phyloP scores from a whole-genome alignment of 805 yeast genomes.

The Alloascoidea africana region DNA sequence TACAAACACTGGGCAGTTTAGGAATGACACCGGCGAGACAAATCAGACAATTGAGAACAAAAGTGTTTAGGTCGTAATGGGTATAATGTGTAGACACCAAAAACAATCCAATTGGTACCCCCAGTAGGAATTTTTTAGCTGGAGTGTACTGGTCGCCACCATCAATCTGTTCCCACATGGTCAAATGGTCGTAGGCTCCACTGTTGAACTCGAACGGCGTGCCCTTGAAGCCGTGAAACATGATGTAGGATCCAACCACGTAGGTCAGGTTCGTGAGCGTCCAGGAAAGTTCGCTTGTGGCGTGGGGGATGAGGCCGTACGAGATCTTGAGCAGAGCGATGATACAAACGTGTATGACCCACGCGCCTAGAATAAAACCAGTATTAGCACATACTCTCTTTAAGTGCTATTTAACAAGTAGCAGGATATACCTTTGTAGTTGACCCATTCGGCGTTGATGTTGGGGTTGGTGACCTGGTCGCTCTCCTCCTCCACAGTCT shows the following conservation, averaged over 20 bases:
- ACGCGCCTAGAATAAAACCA: conserved; percentile 33
- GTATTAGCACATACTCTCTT: background rate
- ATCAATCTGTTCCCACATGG: conserved; percentile 98
- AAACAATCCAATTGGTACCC: conserved; percentile 85
- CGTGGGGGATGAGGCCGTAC: conserved; percentile 68
- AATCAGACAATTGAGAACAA: conserved; percentile 64
- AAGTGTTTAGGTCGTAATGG: conserved; percentile 65
- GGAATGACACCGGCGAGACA: conserved; percentile 85
- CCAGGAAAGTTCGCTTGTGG: conserved; percentile 80
- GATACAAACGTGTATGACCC: conserved; percentile 84
- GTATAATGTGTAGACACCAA: conserved; percentile 83
- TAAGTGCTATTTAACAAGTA: too few relatives aligned
- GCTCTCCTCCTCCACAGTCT: conserved; percentile 77
- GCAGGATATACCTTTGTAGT: conserved; percentile 48
- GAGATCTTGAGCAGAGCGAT: conserved; percentile 60
- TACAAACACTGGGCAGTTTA: conserved; percentile 42
- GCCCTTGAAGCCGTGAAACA: conserved; percentile 95
- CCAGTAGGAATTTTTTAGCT: conserved; percentile 79
- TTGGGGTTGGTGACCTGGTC: conserved; percentile 86
- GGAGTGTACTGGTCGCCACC: conserved; percentile 97
- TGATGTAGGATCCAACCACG: conserved; percentile 72
- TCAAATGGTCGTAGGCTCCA: conserved; percentile 89
- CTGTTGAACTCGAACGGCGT: conserved; percentile 94
- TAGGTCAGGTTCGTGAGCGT: conserved; percentile 84
- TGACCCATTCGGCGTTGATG: conserved; percentile 92